These are phyloP conservation scores for Populus euphratica DNA, from an alignment of 345 rosid species.

Conservation along the genomic window DNA sequence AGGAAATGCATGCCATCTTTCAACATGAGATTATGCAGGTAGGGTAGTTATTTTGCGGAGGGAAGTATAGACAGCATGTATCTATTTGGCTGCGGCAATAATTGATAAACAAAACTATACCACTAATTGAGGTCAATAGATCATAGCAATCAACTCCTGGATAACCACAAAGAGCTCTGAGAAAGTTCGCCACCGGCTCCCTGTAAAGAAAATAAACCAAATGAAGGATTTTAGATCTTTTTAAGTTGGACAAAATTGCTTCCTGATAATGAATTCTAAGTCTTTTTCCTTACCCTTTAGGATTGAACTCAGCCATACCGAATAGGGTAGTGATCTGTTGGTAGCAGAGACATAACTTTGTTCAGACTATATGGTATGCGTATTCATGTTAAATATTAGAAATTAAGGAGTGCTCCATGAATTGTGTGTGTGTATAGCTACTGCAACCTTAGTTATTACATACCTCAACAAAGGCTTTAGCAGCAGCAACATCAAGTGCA, in stretches of 20 bases:
- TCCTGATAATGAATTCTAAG: not conserved
- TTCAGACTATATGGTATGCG: not conserved
- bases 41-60: not conserved
- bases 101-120: slow-evolving; percentile 25
- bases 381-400: not conserved
- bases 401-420: not conserved
- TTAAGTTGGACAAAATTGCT: not conserved
- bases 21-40: too few relatives aligned
- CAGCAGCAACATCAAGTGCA: slow-evolving; percentile 55
- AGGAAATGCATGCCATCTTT: not conserved
- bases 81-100: not conserved
- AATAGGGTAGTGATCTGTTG: slow-evolving; percentile 47
- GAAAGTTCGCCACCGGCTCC: slow-evolving; percentile 38
- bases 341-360: not conserved
- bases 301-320: slow-evolving; percentile 77
- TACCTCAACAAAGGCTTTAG: slow-evolving; percentile 74
- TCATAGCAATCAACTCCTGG: slow-evolving; percentile 77
- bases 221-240: not conserved
- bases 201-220: slow-evolving; percentile 30
- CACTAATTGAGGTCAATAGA: slow-evolving; percentile 59
- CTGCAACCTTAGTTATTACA: not conserved
- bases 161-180: slow-evolving; percentile 49
- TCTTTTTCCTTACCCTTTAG: slow-evolving; percentile 52
- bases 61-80: not conserved
- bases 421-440: not conserved